phyloP scores from a whole-genome alignment of 192 early-diverging fungal genomes.

The Backusella mclennaniae region DNA sequence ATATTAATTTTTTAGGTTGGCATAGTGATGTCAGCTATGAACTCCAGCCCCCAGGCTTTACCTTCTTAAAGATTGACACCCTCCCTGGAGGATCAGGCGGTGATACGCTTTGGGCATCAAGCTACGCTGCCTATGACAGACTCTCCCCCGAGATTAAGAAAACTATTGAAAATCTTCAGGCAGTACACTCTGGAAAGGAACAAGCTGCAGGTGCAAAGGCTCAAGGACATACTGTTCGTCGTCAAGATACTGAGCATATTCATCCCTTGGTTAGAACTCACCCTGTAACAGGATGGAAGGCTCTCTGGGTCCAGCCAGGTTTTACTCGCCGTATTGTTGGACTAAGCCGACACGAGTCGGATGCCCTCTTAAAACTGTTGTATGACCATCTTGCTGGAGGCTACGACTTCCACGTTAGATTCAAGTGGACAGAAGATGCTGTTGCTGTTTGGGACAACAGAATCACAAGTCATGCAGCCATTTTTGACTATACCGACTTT shows the following conservation, averaged over 20 bases:
- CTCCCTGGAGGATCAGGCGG: conserved; percentile 46
- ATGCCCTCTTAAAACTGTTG: conserved; percentile 45
- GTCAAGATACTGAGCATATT: conserved; percentile 7
- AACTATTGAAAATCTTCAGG: conserved; percentile 57
- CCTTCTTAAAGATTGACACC: conserved; percentile 51
- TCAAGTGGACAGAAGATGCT: conserved; percentile 46
- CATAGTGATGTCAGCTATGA: conserved; percentile 61
- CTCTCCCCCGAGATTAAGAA: conserved; percentile 55
- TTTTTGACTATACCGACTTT: conserved; percentile 25
- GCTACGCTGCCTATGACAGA: conserved; percentile 60
- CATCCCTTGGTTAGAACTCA: conserved; percentile 54
- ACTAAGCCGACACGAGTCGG: conserved; percentile 45
- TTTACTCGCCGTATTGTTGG: conserved; percentile 55
- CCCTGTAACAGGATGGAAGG: conserved; percentile 60
- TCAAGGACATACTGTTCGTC: conserved; percentile 21
- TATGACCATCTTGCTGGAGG: conserved; percentile 44
- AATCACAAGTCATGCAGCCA: conserved; percentile 36
- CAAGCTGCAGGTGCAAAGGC: conserved; percentile 17
- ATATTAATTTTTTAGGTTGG: conserved; percentile 30
- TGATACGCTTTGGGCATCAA: conserved; percentile 59
- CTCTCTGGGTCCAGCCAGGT: conserved; percentile 52
- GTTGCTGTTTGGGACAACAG: conserved; percentile 54
- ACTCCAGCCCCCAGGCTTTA: conserved; percentile 48
- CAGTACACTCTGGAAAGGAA: conserved; percentile 44
- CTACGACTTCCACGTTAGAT: conserved; percentile 47